Evolutionary conservation across 495 filamentous ascomycete genomes (phyloP).

Genomic region (Aspergillus affinis): DNA sequence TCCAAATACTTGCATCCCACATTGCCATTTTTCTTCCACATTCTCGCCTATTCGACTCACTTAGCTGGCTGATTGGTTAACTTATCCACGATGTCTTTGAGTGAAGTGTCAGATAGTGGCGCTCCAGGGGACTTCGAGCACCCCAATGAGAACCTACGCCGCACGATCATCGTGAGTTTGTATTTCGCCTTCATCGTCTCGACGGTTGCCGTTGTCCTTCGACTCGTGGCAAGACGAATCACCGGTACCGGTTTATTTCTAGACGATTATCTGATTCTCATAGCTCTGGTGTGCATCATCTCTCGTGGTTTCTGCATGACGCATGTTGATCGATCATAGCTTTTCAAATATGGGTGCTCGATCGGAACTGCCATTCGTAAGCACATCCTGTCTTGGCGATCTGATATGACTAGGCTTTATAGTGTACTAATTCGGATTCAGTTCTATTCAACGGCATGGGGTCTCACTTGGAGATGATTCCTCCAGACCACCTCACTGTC

Average conservation of each 20-base stretch:
- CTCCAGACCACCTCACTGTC: conserved; percentile 24
- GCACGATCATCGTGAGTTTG: conserved; percentile 29
- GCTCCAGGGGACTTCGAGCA: conserved; percentile 9
- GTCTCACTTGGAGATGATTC: conserved; percentile 34
- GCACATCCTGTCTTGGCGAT: conserved; percentile 9
- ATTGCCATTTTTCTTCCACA: too few relatives aligned
- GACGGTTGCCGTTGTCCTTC: conserved; percentile 30
- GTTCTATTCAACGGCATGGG: conserved; percentile 36
- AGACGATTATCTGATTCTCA: conserved; percentile 42
- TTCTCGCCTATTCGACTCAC: too few relatives aligned
- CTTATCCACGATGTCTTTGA: conserved; percentile 3
- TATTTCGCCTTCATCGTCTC: conserved; percentile 32
- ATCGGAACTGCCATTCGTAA: conserved; percentile 29
- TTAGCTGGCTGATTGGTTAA: not conserved
- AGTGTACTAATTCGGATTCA: not conserved
- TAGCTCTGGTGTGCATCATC: conserved; percentile 28
- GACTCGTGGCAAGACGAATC: conserved; percentile 28
- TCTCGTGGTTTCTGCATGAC: too few relatives aligned
- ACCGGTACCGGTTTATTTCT: conserved; percentile 26
- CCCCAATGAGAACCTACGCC: conserved; percentile 22
- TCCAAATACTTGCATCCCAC: too few relatives aligned
- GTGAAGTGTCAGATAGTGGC: conserved; percentile 1
- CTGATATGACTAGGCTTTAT: too few relatives aligned
- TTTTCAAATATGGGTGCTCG: conserved; percentile 39
- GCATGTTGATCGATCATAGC: conserved; percentile 7